These are phyloP conservation scores for Acidomyces sp. DNA, from an alignment of 495 filamentous ascomycete genomes.

Conservation along the genomic window DNA sequence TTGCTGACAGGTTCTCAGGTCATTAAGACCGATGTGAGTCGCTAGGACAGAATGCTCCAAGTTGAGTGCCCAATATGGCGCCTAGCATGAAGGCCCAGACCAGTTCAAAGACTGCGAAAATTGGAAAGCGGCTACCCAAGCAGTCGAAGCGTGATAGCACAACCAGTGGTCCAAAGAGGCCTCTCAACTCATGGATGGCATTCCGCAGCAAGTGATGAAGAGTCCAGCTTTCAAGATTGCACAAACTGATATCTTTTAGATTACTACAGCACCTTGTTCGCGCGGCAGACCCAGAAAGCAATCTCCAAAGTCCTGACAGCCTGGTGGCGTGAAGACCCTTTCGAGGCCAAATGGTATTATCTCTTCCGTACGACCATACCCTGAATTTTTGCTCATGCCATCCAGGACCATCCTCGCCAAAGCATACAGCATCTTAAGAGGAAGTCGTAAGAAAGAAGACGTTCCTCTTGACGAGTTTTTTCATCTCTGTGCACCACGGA, in stretches of 20 bases:
- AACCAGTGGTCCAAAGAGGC: conserved; percentile 2
- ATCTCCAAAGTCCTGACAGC: conserved; percentile 3
- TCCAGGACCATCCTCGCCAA: conserved; percentile 12
- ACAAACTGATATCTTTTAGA: background rate
- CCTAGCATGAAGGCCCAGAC: background rate
- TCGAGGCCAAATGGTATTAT: conserved; percentile 9
- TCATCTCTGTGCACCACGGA: background rate
- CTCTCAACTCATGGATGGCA: conserved; percentile 8
- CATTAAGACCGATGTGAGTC: background rate
- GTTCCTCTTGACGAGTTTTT: conserved; percentile 7
- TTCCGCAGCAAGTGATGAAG: conserved; percentile 3
- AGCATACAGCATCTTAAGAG: conserved; percentile 10
- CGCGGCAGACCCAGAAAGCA: conserved; percentile 2
- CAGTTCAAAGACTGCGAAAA: background rate
- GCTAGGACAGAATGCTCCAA: background rate
- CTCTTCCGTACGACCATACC: no score
- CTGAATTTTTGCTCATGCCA: background rate
- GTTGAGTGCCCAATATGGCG: background rate
- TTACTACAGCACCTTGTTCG: background rate
- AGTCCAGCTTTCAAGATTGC: background rate
- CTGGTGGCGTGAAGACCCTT: conserved; percentile 7
- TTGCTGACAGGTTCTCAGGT: no score
- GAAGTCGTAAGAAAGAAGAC: conserved; percentile 7
- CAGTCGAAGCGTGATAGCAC: background rate
- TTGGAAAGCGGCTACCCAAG: background rate